Conservation (phyloP, 2,329 filamentous ascomycete species). For the Botryotinia calthae region DNA sequence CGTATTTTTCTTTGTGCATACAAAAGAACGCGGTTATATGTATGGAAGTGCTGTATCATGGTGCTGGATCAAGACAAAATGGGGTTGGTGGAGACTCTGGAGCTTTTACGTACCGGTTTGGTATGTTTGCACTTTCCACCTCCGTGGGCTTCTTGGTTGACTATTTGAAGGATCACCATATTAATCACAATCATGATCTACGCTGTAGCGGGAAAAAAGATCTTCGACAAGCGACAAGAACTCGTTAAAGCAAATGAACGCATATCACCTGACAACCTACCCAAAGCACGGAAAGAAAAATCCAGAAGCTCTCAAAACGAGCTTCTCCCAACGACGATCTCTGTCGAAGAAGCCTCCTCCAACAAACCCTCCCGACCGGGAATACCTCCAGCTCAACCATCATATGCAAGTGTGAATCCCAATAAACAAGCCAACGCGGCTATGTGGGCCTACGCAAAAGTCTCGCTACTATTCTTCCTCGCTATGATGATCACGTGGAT, state of each 20-base stretch:
- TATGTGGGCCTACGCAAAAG: constrained; percentile 68
- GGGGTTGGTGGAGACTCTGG: constrained; percentile 70
- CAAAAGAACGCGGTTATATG: constrained; percentile 52
- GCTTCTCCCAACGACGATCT: constrained; percentile 40
- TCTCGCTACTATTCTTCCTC: constrained; percentile 68
- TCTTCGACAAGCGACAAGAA: constrained; percentile 64
- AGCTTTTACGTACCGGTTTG: constrained; percentile 73
- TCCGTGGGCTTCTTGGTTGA: constrained; percentile 39
- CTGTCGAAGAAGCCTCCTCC: constrained; percentile 38
- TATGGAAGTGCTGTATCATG: constrained; percentile 76
- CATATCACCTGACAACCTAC: neutral
- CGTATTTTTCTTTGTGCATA: constrained; percentile 62
- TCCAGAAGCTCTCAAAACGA: constrained; percentile 49
- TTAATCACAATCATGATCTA: constrained; percentile 63
- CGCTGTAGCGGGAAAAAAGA: constrained; percentile 61
- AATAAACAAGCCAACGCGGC: constrained; percentile 51
- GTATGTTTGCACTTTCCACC: constrained; percentile 33
- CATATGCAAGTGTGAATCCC: neutral
- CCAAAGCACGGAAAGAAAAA: neutral
- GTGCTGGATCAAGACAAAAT: constrained; percentile 72
- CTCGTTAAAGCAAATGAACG: neutral
- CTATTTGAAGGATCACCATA: constrained; percentile 55
- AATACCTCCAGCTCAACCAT: neutral
- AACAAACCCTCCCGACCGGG: neutral
- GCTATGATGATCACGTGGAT: constrained; percentile 73